A percentile compares a stretch with the other conserved stretches of the same genome.
Evolutionary conservation across 306 rosid genomes (phyloP).

Genomic region (Lablab purpureus): DNA sequence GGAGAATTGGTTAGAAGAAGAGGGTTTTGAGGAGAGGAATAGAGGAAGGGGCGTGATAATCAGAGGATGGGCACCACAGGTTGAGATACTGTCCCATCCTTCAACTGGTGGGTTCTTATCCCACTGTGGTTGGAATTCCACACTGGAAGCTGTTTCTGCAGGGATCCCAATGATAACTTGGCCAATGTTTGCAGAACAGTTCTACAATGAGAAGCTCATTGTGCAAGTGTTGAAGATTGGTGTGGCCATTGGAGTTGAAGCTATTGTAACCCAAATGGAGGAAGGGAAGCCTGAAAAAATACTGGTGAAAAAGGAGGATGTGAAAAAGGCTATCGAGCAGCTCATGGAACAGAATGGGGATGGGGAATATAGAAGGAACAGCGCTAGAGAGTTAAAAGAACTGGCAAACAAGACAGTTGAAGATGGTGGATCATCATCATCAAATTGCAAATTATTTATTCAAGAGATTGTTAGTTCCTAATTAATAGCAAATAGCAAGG

Average conservation of each 20-base stretch:
- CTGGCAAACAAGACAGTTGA: constrained; percentile 57
- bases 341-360: constrained; percentile 64
- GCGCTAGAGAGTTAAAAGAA: constrained; percentile 55
- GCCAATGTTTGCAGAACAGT: constrained; percentile 77
- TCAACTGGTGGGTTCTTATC: constrained; percentile 70
- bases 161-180: constrained; percentile 82
- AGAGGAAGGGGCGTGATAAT: constrained; percentile 62
- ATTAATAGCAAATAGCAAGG: background rate
- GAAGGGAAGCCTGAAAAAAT: constrained; percentile 49
- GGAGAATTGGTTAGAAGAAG: constrained; percentile 65
- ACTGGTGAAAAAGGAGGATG: constrained; percentile 55
- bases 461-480: constrained; percentile 43
- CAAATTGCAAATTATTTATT: constrained; percentile 55
- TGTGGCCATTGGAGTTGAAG: constrained; percentile 66
- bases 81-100: constrained; percentile 60
- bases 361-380: constrained; percentile 48
- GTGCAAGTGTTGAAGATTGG: constrained; percentile 65
- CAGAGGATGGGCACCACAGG: constrained; percentile 81
- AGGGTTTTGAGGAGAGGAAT: constrained; percentile 57
- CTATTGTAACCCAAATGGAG: constrained; percentile 49
- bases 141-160: constrained; percentile 62
- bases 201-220: constrained; percentile 66
- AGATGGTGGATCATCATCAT: constrained; percentile 68
- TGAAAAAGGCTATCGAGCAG: constrained; percentile 55
- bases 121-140: no score